Evolutionary conservation across 108 stramenopile species (phyloP).

Genomic region (Nitzschia putrida): DNA sequence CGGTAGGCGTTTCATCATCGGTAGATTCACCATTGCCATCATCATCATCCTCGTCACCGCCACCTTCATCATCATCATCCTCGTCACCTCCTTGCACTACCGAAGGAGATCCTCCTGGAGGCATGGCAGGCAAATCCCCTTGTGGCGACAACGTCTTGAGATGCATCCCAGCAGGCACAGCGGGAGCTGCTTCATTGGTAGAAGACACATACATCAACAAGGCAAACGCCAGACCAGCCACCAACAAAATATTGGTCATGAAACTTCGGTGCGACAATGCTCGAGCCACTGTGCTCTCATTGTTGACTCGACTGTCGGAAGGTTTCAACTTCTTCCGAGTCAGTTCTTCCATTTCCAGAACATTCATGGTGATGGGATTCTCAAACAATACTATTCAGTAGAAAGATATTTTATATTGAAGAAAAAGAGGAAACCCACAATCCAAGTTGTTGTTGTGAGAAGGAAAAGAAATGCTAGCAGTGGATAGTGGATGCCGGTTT

Average conservation of each 20-base stretch:
- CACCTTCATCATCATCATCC: neutral
- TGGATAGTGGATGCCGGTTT: no score
- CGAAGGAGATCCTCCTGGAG: neutral
- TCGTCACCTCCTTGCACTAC: no score
- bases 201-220: neutral
- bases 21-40: neutral
- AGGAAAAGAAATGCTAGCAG: no score
- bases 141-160: neutral
- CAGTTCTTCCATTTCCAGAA: constrained; percentile 4
- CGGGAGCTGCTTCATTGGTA: neutral
- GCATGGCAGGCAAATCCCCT: neutral
- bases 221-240: neutral
- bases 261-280: neutral
- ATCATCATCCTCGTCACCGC: neutral
- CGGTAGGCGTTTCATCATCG: neutral
- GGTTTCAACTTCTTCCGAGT: neutral
- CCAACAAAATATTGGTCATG: neutral
- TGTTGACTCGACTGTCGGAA: neutral
- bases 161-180: neutral
- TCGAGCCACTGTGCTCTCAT: neutral
- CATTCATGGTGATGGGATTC: neutral
- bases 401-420: no score
- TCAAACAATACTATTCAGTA: no score
- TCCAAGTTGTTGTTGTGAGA: neutral
- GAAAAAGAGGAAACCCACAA: no score